Evolutionary conservation across 2,329 filamentous ascomycete species (phyloP), one percentile per base, ranked within the genome.

Genomic region (Ophiostoma piceae): DNA sequence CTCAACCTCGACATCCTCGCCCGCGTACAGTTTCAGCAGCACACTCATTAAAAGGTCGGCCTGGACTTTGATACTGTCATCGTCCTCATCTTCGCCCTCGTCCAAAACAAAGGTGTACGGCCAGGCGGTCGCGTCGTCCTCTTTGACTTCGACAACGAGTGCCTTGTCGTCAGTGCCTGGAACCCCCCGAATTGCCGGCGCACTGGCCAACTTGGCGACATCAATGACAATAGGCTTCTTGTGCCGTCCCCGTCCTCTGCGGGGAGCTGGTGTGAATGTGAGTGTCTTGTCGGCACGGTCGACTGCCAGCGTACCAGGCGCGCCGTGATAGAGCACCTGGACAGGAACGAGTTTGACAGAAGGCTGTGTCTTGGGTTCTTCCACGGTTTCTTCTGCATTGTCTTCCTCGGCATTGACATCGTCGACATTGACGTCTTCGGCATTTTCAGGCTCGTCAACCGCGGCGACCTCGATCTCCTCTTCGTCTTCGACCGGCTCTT

Each of bases 141-240:
- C 67, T 37, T 22, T 54, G 29, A 72, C 73, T 9, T 71, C 68
- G 22, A 77, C 57, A 19, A 76, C 72, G 29, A 78, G 22, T 6
- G 74, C 74, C 22, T 74, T 74, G 51, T 74, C 74, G 14, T 74
- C 72, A 9, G 71, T 71, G 1, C 70, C 73, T 1, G 76, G 75
- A 9, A 72, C 71, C 26, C 74, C 70, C 22, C 72, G 71, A 22
- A 77, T 73, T 19, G 47, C 66, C 2, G 74, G 74, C 0, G 73
- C 72, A 19, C 70, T 68, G 9, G 72, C 68, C 12, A 75, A 66
- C 32, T 72, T 71, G 35, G 71, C 70, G n/a, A 76, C 65, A 4
- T 69, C 62, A n/a, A 78, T 74, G 5, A 68, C 39, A 8, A 78
- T 41, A 12, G 76, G 74, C 8, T 74, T 73, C 39, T 72, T 75